Percentiles rank a stretch among this genome's conserved stretches.
These are phyloP conservation scores for Escallonia rubra DNA, from an alignment of 129 eudicot species.

Conservation along the genomic window DNA sequence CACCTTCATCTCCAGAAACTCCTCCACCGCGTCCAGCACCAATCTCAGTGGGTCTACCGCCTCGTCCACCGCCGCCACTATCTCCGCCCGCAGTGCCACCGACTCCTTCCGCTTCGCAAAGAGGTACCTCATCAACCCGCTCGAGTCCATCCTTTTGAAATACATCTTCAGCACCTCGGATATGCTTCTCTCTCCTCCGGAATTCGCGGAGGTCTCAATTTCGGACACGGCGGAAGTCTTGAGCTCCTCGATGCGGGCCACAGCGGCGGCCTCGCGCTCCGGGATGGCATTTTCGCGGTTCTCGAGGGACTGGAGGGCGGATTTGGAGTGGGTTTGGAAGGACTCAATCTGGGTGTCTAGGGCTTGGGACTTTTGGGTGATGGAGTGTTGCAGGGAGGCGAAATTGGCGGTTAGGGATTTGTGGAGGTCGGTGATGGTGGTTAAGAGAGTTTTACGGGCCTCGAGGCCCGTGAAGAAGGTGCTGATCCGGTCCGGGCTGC, in stretches of 20 bases:
- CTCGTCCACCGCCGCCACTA: constrained; percentile 25
- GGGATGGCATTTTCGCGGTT: constrained; percentile 39
- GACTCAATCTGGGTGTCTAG: not conserved
- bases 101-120: constrained; percentile 42
- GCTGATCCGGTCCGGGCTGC: constrained; percentile 27
- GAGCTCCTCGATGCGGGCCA: constrained; percentile 24
- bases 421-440: constrained; percentile 36
- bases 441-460: constrained; percentile 33
- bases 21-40: constrained; percentile 53
- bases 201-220: constrained; percentile 2
- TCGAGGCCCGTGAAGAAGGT: constrained; percentile 40
- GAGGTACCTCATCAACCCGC: constrained; percentile 32
- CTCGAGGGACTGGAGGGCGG: constrained; percentile 26
- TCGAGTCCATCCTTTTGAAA: constrained; percentile 44
- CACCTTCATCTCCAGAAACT: constrained; percentile 33
- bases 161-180: constrained; percentile 23
- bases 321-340: constrained; percentile 15
- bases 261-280: constrained; percentile 22
- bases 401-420: constrained; percentile 37
- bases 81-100: constrained; percentile 28
- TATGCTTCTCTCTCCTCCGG: constrained; percentile 7
- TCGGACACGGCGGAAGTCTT: constrained; percentile 16
- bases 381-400: constrained; percentile 28
- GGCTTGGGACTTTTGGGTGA: constrained; percentile 27
- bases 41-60: constrained; percentile 35